Conservation (phyloP, 1,284 basidiomycete genomes). For the Marasmius tenuissimus region DNA sequence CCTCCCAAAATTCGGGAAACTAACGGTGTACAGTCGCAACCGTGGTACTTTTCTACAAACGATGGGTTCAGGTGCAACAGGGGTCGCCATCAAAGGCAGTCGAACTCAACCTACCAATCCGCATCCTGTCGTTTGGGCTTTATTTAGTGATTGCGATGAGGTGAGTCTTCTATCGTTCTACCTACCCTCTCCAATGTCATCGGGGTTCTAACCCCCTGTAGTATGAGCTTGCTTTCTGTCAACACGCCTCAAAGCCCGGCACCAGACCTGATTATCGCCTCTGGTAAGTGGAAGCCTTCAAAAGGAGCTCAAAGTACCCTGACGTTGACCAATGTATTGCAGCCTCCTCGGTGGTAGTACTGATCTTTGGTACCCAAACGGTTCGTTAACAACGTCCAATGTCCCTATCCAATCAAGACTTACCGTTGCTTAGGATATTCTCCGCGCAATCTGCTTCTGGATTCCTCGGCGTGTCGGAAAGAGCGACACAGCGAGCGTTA, state of each 20-base stretch:
- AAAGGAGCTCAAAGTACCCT: neutral
- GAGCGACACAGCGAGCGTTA: neutral
- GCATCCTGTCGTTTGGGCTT: conserved; percentile 41
- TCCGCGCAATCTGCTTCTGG: conserved; percentile 41
- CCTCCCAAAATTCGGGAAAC: conserved; percentile 7
- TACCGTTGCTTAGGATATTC: conserved; percentile 33
- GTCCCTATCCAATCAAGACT: neutral
- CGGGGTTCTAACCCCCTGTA: conserved; percentile 15
- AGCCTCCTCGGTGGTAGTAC: conserved; percentile 41
- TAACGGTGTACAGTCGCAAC: conserved; percentile 36
- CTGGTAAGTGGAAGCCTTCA: conserved; percentile 28
- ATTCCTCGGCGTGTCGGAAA: neutral
- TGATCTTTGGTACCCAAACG: conserved; percentile 46
- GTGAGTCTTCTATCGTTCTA: conserved; percentile 18
- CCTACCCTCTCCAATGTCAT: neutral
- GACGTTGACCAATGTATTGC: neutral
- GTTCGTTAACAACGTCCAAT: conserved; percentile 21
- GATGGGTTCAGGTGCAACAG: conserved; percentile 26
- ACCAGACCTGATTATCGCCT: conserved; percentile 46
- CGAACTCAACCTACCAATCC: conserved; percentile 42
- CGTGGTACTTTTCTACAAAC: conserved; percentile 36
- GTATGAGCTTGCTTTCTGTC: conserved; percentile 45
- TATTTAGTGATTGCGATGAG: conserved; percentile 42
- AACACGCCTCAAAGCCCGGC: conserved; percentile 40
- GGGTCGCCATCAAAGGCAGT: conserved; percentile 23